phyloP scores from a whole-genome alignment of 1,284 basidiomycete species.

The Irpex rosettiformis region DNA sequence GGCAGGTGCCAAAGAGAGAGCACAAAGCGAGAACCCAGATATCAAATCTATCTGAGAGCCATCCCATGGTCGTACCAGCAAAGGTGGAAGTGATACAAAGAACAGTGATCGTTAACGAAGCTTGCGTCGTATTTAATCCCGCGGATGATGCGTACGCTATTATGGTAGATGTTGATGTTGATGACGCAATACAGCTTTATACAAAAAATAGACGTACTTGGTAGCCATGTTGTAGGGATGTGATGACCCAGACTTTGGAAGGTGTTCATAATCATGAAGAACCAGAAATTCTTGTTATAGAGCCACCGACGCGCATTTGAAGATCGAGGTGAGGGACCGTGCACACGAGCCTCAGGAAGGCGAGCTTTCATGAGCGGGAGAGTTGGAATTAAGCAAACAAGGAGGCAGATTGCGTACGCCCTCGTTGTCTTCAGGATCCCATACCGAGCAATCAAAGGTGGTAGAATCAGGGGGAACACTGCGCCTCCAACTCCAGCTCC shows the following conservation, averaged over 20 bases:
- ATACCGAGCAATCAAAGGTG: slow-evolving; percentile 25
- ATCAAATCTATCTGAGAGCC: slow-evolving; percentile 33
- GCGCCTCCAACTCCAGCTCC: slow-evolving; percentile 35
- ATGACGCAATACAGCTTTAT: not conserved
- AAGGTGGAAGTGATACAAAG: slow-evolving; percentile 26
- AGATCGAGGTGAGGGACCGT: slow-evolving; percentile 18
- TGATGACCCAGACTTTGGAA: slow-evolving; percentile 33
- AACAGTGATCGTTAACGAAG: slow-evolving; percentile 15
- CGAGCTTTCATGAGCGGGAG: slow-evolving; percentile 33
- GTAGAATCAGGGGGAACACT: slow-evolving; percentile 33
- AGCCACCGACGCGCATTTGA: slow-evolving; percentile 20
- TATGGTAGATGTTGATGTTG: not conserved
- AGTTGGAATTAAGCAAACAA: slow-evolving; percentile 22
- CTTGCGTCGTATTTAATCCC: not conserved
- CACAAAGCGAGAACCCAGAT: slow-evolving; percentile 32
- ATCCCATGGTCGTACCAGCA: slow-evolving; percentile 31
- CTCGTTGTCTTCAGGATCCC: slow-evolving; percentile 29
- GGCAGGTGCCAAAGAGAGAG: slow-evolving; percentile 27
- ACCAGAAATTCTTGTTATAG: slow-evolving; percentile 25
- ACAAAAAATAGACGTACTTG: slow-evolving; percentile 28
- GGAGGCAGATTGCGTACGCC: slow-evolving; percentile 25
- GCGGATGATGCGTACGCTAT: not conserved
- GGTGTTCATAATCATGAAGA: slow-evolving; percentile 31
- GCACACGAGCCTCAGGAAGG: slow-evolving; percentile 27
- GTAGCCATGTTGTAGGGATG: slow-evolving; percentile 34